phyloP scores from a whole-genome alignment of 2,329 filamentous ascomycete genomes.

The Penicillium sp. region DNA sequence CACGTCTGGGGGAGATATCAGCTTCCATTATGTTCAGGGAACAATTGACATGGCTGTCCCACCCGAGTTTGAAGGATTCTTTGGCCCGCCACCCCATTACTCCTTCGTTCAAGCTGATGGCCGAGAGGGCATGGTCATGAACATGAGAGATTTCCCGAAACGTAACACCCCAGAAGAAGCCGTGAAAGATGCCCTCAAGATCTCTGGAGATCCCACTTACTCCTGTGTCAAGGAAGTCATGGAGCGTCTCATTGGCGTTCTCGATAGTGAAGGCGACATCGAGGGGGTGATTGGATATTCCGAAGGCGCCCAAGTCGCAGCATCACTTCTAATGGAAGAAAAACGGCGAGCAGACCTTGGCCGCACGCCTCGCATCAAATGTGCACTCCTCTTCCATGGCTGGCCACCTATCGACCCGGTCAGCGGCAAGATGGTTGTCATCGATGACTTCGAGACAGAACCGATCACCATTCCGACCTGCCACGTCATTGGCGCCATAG shows the following conservation, averaged over 20 bases:
- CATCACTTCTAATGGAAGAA: slow-evolving; percentile 26
- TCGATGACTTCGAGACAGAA: slow-evolving; percentile 17
- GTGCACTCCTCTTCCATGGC: slow-evolving; percentile 24
- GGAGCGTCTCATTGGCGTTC: slow-evolving; percentile 14
- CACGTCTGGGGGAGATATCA: slow-evolving; percentile 11
- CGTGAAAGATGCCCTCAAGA: slow-evolving; percentile 14
- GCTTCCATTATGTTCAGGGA: slow-evolving; percentile 22
- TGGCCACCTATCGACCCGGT: slow-evolving; percentile 22
- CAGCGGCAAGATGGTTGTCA: slow-evolving; percentile 17
- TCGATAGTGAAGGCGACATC: slow-evolving; percentile 23
- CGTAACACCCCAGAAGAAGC: slow-evolving; percentile 20
- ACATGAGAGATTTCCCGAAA: slow-evolving; percentile 21
- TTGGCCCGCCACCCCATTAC: slow-evolving; percentile 25
- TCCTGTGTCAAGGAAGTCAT: slow-evolving; percentile 13
- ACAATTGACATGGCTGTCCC: slow-evolving; percentile 12
- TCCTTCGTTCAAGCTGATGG: slow-evolving; percentile 15
- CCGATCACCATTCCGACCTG: slow-evolving; percentile 26
- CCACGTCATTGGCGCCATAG: slow-evolving; percentile 38
- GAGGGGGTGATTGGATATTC: slow-evolving; percentile 30
- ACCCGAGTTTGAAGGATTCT: slow-evolving; percentile 18
- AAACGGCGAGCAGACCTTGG: slow-evolving; percentile 13
- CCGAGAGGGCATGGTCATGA: slow-evolving; percentile 8
- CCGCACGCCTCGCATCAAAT: slow-evolving; percentile 22
- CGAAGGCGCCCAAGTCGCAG: slow-evolving; percentile 27
- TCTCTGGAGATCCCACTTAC: slow-evolving; percentile 17